Percentiles rank a stretch among this genome's conserved stretches.
Conservation (phyloP, 208 protist genomes). For the Leishmania martiniquensis region DNA sequence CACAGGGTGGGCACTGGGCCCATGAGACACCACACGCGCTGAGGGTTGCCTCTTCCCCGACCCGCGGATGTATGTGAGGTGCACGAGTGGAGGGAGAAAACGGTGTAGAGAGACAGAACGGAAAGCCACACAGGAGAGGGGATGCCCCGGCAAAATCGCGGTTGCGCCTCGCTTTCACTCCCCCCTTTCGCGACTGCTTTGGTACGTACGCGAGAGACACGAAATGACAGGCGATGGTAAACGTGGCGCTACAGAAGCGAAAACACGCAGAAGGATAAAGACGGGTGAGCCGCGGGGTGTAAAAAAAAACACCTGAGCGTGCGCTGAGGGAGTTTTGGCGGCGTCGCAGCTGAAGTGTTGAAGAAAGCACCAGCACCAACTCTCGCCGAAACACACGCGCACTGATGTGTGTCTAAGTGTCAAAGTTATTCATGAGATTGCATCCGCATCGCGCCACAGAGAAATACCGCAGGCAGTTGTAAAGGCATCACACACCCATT, state of each 20-base stretch:
- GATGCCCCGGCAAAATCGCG: neutral
- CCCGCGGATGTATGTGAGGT: neutral
- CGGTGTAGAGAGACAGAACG: neutral
- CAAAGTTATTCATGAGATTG: too few species aligned
- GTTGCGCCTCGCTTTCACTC: neutral
- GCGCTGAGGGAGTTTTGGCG: neutral
- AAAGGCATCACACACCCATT: too few species aligned
- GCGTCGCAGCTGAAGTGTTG: neutral
- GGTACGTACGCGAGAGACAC: neutral
- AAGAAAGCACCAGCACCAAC: too few species aligned
- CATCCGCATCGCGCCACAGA: too few species aligned
- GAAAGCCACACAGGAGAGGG: neutral
- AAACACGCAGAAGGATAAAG: neutral
- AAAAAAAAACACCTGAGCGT: neutral
- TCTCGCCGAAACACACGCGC: too few species aligned
- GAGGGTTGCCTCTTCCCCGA: neutral
- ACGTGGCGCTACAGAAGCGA: too few species aligned
- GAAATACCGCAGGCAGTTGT: too few species aligned
- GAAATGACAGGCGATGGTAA: neutral
- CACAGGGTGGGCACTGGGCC: neutral
- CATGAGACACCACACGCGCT: neutral
- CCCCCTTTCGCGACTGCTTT: neutral
- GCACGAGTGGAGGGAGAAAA: neutral
- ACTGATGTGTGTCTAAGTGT: too few species aligned
- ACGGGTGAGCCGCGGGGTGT: neutral